Conservation (phyloP, 2,329 filamentous ascomycete species). For the Mycocentrospora acerina region DNA sequence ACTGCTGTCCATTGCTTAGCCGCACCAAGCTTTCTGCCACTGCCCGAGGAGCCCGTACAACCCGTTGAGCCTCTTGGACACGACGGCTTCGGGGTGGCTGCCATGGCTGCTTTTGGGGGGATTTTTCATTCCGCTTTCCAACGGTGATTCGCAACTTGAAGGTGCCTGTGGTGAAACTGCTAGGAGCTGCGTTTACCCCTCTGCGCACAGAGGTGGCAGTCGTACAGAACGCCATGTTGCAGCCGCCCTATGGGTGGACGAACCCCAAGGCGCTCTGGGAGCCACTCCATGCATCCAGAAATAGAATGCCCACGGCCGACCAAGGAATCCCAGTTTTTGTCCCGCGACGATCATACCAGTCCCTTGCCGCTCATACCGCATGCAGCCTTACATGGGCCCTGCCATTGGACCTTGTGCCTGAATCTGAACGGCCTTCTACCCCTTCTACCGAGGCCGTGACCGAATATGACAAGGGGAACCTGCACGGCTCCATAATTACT, state of each 20-base stretch:
- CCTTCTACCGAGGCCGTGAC: conserved; percentile 5
- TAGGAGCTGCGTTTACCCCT: too few species aligned
- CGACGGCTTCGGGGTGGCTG: not conserved
- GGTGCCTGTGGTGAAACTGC: too few species aligned
- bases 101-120: not conserved
- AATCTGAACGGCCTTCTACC: conserved; percentile 7
- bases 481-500: conserved; percentile 10
- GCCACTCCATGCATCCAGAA: conserved; percentile 25
- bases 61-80: too few species aligned
- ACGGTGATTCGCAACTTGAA: too few species aligned
- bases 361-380: conserved; percentile 25
- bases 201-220: too few species aligned
- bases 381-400: conserved; percentile 10
- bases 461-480: conserved; percentile 15
- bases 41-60: not conserved
- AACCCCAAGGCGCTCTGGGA: conserved; percentile 6
- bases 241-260: not conserved
- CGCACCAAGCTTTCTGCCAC: conserved; percentile 20
- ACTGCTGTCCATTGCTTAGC: conserved; percentile 20
- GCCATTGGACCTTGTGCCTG: conserved; percentile 17
- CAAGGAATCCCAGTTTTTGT: conserved; percentile 8
- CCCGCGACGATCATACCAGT: too few species aligned
- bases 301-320: conserved; percentile 27
- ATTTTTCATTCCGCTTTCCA: too few species aligned
- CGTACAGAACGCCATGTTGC: not conserved